Conservation (phyloP, 805 yeast species). For the Monosporozyma yasuniensis region DNA sequence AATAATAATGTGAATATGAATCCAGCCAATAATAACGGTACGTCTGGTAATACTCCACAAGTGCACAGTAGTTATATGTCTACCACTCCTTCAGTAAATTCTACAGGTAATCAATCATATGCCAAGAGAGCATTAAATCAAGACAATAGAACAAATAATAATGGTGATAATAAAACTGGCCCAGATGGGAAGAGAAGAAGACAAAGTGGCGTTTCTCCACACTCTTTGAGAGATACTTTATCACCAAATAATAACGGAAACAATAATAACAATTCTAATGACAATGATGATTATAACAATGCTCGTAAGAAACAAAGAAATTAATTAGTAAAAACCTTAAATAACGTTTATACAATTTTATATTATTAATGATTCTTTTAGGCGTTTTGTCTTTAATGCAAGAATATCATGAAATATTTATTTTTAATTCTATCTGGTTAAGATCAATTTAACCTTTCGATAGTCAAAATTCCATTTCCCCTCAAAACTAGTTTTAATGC, state of each 20-base stretch:
- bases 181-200: slow-evolving; percentile 8
- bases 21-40: not conserved
- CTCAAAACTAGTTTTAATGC: too few relatives aligned
- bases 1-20: not conserved
- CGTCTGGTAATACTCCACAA: not conserved
- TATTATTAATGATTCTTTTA: too few relatives aligned
- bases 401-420: too few relatives aligned
- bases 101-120: not conserved
- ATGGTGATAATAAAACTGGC: not conserved
- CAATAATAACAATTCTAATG: not conserved
- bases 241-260: slow-evolving; percentile 1
- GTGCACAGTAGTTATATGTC: not conserved
- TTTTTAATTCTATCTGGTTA: too few relatives aligned
- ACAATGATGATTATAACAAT: not conserved
- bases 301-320: not conserved
- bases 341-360: too few relatives aligned
- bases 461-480: too few relatives aligned
- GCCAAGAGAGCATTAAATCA: not conserved
- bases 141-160: not conserved
- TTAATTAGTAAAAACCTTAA: not conserved
- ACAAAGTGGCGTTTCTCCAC: slow-evolving; percentile 12
- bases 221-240: not conserved
- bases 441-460: too few relatives aligned
- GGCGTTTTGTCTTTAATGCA: too few relatives aligned
- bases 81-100: not conserved